A percentile compares a stretch with the other conserved stretches of the same genome.
Evolutionary conservation across 495 filamentous ascomycete genomes (phyloP).

Genomic region (Lophium mytilinum): DNA sequence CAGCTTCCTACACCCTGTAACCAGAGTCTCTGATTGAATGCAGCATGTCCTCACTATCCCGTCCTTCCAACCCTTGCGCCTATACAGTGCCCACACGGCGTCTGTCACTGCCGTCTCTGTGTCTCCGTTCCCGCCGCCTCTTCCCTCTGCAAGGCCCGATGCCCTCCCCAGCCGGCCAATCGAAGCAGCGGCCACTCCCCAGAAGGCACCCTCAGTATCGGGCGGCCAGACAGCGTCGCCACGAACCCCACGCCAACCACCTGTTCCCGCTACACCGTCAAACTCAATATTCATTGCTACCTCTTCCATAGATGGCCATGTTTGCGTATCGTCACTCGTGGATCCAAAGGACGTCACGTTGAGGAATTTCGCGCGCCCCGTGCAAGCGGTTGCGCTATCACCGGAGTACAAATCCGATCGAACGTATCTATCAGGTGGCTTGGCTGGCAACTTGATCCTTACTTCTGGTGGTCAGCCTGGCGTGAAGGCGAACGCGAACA

Average conservation of each 20-base stretch:
- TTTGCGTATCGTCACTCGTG: slow-evolving; percentile 77
- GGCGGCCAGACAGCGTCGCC: slow-evolving; percentile 38
- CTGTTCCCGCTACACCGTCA: slow-evolving; percentile 60
- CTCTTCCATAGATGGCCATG: slow-evolving; percentile 90
- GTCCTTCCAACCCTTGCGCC: slow-evolving; percentile 64
- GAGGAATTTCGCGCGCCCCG: slow-evolving; percentile 86
- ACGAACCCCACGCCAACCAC: slow-evolving; percentile 42
- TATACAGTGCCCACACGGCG: slow-evolving; percentile 86
- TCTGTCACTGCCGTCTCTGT: slow-evolving; percentile 84
- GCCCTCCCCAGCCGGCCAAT: slow-evolving; percentile 37
- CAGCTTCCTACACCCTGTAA: background rate
- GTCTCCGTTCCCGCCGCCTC: slow-evolving; percentile 77
- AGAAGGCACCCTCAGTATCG: slow-evolving; percentile 39
- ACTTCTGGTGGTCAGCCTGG: slow-evolving; percentile 74
- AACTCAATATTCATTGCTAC: slow-evolving; percentile 89
- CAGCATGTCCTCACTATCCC: slow-evolving; percentile 84
- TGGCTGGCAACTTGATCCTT: slow-evolving; percentile 83
- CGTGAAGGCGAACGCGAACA: slow-evolving; percentile 69
- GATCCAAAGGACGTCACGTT: slow-evolving; percentile 74
- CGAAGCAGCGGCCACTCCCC: slow-evolving; percentile 36
- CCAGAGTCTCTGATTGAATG: slow-evolving; percentile 7
- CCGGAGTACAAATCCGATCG: slow-evolving; percentile 86
- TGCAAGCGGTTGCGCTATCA: slow-evolving; percentile 82
- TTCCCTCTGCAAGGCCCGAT: slow-evolving; percentile 51
- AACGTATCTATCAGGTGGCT: slow-evolving; percentile 80